Evolutionary conservation across 2,329 filamentous ascomycete species (phyloP).

Genomic region (Phyllosticta citrichinensis): DNA sequence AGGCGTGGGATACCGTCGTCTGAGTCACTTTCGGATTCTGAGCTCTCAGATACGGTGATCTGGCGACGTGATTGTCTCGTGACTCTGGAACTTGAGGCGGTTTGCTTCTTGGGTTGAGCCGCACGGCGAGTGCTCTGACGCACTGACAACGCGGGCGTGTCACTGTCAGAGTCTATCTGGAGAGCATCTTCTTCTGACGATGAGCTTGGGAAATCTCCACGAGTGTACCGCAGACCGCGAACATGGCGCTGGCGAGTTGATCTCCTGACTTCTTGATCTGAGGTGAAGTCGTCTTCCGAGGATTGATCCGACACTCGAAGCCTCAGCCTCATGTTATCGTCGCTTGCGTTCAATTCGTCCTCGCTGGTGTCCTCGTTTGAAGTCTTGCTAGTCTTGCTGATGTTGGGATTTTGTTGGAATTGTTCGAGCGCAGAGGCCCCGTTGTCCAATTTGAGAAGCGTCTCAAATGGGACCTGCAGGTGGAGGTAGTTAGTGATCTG

Average conservation of each 20-base stretch:
- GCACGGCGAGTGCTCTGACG: not conserved
- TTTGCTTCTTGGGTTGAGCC: not conserved
- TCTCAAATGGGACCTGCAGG: conserved; percentile 35
- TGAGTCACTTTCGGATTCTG: not conserved
- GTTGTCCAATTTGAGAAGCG: conserved; percentile 36
- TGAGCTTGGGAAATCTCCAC: not conserved
- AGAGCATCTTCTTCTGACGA: conserved; percentile 20
- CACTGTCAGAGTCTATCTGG: conserved; percentile 6
- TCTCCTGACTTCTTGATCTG: not conserved
- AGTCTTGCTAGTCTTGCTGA: not conserved
- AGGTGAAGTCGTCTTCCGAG: not conserved
- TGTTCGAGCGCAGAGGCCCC: conserved; percentile 36
- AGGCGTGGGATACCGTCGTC: conserved; percentile 21
- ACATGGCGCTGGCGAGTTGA: not conserved
- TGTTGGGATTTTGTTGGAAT: conserved; percentile 22
- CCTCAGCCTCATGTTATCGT: not conserved
- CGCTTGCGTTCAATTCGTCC: not conserved
- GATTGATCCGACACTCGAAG: not conserved
- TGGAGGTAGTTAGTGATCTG: not conserved
- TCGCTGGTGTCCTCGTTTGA: not conserved
- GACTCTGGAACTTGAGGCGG: not conserved
- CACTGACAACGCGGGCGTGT: conserved; percentile 1
- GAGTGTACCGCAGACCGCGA: not conserved
- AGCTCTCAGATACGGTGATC: not conserved
- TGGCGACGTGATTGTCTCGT: not conserved